Evolutionary conservation across 202 grass and related monocot species (phyloP).

Genomic region (Eragrostis tef): DNA sequence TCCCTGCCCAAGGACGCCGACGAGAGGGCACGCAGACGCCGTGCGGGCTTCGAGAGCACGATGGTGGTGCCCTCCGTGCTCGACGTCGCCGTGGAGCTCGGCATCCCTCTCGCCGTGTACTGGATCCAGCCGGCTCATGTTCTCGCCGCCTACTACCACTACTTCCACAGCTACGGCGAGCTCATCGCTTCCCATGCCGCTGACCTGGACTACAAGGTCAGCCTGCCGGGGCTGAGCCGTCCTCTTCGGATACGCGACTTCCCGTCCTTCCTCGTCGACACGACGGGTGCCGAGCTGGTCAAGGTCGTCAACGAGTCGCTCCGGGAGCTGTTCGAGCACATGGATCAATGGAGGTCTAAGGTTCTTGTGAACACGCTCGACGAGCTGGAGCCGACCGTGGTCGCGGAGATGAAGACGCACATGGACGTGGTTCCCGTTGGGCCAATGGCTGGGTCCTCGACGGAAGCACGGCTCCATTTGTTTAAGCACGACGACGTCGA

Average conservation of each 20-base stretch:
- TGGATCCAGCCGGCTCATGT: constrained; percentile 67
- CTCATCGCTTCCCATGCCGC: constrained; percentile 34
- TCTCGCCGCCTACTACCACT: constrained; percentile 61
- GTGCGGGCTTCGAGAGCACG: constrained; percentile 35
- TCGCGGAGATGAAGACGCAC: constrained; percentile 10
- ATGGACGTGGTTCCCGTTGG: constrained; percentile 51
- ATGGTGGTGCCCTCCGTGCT: constrained; percentile 23
- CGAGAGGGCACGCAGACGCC: constrained; percentile 5
- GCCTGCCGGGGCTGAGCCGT: constrained; percentile 44
- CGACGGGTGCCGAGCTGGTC: not conserved
- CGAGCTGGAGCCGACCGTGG: constrained; percentile 32
- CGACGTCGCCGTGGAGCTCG: constrained; percentile 38
- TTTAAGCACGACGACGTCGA: constrained; percentile 36
- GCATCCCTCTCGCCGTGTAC: constrained; percentile 45
- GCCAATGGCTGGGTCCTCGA: constrained; percentile 5
- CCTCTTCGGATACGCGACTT: constrained; percentile 40
- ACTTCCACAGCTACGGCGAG: constrained; percentile 53
- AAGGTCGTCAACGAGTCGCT: not conserved
- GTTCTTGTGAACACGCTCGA: constrained; percentile 58
- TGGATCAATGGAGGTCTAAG: not conserved
- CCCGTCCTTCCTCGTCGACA: constrained; percentile 46
- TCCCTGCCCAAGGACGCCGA: not conserved
- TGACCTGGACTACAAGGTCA: constrained; percentile 37
- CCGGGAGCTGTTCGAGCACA: constrained; percentile 29
- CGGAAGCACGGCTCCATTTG: constrained; percentile 35